A percentile compares a stretch with the other conserved stretches of the same genome.
phyloP scores from a whole-genome alignment of 495 filamentous ascomycete genomes.

The Filosporella fistucella region DNA sequence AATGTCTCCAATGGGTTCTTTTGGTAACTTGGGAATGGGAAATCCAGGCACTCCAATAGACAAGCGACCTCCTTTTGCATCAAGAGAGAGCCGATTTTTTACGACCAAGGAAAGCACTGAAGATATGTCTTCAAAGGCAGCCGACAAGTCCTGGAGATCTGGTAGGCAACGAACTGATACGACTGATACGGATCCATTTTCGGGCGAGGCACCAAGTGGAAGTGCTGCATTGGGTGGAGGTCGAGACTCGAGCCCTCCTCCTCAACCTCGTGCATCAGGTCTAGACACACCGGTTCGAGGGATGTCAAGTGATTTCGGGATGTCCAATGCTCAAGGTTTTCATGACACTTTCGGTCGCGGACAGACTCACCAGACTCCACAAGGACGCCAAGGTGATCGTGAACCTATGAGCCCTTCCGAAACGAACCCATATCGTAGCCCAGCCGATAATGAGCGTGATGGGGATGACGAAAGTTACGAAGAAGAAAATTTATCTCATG shows the following conservation, averaged over 20 bases:
- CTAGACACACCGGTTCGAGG: constrained; percentile 57
- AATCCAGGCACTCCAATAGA: constrained; percentile 53
- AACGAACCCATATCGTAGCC: constrained; percentile 97
- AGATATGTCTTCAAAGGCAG: constrained; percentile 34
- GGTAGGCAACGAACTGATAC: constrained; percentile 69
- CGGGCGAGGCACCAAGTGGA: constrained; percentile 55
- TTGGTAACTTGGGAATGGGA: constrained; percentile 72
- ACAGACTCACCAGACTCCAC: constrained; percentile 41
- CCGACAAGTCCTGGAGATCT: constrained; percentile 43
- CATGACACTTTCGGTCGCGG: constrained; percentile 39
- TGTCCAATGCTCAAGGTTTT: constrained; percentile 68
- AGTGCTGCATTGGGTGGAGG: constrained; percentile 74
- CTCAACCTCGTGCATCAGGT: constrained; percentile 32
- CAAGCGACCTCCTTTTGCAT: constrained; percentile 63
- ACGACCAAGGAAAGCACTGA: constrained; percentile 76
- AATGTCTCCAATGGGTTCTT: constrained; percentile 76
- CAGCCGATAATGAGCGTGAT: constrained; percentile 70
- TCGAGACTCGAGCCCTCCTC: constrained; percentile 61
- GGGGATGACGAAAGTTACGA: constrained; percentile 54
- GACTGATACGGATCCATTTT: constrained; percentile 81
- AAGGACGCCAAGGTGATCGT: constrained; percentile 43
- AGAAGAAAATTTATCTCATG: constrained; percentile 17
- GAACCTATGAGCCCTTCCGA: constrained; percentile 88
- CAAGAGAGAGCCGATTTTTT: constrained; percentile 76
- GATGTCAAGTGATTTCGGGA: constrained; percentile 65